Conservation (phyloP, 2,329 filamentous ascomycete genomes). For the Beauveria sp. region DNA sequence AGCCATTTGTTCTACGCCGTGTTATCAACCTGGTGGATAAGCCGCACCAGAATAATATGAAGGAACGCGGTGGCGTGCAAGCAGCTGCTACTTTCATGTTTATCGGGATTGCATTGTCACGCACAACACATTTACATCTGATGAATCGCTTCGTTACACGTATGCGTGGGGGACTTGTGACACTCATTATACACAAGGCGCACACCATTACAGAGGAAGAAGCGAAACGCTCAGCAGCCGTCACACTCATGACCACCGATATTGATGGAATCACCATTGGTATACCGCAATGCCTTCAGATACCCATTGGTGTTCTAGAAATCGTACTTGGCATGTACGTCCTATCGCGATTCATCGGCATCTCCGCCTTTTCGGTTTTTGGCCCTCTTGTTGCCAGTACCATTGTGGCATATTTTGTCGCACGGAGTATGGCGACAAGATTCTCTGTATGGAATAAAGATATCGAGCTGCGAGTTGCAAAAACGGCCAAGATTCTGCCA, state of each 20-base stretch:
- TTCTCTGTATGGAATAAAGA: background rate
- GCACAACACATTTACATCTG: background rate
- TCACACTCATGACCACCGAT: slow-evolving; percentile 5
- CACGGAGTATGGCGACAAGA: background rate
- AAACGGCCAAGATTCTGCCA: background rate
- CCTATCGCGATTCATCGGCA: background rate
- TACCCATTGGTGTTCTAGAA: background rate
- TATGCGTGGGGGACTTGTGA: slow-evolving; percentile 25
- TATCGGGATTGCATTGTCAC: background rate
- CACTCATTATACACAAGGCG: slow-evolving; percentile 42
- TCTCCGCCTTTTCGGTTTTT: background rate
- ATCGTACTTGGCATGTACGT: background rate
- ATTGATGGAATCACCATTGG: background rate
- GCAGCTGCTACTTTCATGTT: background rate
- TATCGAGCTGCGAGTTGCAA: background rate
- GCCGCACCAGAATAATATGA: slow-evolving; percentile 1
- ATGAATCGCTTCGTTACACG: slow-evolving; percentile 22
- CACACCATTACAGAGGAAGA: slow-evolving; percentile 22
- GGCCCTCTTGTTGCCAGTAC: background rate
- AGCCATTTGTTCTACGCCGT: background rate
- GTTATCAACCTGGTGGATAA: slow-evolving; percentile 15
- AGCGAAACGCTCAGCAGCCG: slow-evolving; percentile 19
- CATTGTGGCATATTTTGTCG: background rate
- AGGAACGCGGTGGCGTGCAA: background rate
- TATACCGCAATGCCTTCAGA: background rate